These are phyloP conservation scores for Setaria italica DNA, from an alignment of 202 grass and related monocot species.

Conservation along the genomic window DNA sequence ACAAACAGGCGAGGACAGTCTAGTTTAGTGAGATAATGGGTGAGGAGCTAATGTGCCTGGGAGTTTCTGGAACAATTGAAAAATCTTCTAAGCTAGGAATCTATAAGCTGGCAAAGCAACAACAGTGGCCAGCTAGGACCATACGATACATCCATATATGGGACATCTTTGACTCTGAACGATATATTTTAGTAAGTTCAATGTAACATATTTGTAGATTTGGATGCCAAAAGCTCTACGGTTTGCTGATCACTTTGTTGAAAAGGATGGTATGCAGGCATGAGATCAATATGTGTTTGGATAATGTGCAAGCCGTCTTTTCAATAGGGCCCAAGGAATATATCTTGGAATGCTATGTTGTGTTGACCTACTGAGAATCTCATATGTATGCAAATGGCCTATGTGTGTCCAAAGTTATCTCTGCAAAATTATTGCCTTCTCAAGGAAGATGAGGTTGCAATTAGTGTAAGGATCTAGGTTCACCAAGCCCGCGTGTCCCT, in stretches of 20 bases:
- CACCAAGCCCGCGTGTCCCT: no score
- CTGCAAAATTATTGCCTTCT: background rate
- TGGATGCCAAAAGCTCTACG: background rate
- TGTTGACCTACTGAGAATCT: conserved; percentile 39
- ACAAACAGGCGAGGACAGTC: conserved; percentile 22
- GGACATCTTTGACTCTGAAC: conserved; percentile 9
- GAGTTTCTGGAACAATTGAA: background rate
- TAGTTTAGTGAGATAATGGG: background rate
- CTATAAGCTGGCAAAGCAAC: conserved; percentile 8
- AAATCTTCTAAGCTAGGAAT: conserved; percentile 24
- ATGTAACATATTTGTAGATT: background rate
- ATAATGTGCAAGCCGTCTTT: conserved; percentile 32
- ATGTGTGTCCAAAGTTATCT: background rate
- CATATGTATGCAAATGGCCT: background rate
- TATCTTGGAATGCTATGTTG: conserved; percentile 40
- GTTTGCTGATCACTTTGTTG: background rate
- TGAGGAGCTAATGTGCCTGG: background rate
- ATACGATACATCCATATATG: background rate
- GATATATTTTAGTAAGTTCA: conserved; percentile 14
- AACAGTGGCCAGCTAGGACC: background rate
- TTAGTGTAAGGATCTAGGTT: background rate
- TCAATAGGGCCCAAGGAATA: conserved; percentile 29
- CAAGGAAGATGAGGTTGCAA: background rate
- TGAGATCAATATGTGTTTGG: conserved; percentile 29
- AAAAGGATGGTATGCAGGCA: conserved; percentile 32